A percentile compares a stretch with the other conserved stretches of the same genome.
phyloP scores from a whole-genome alignment of 2,329 filamentous ascomycete genomes.

The Nigrograna mackinnonii region DNA sequence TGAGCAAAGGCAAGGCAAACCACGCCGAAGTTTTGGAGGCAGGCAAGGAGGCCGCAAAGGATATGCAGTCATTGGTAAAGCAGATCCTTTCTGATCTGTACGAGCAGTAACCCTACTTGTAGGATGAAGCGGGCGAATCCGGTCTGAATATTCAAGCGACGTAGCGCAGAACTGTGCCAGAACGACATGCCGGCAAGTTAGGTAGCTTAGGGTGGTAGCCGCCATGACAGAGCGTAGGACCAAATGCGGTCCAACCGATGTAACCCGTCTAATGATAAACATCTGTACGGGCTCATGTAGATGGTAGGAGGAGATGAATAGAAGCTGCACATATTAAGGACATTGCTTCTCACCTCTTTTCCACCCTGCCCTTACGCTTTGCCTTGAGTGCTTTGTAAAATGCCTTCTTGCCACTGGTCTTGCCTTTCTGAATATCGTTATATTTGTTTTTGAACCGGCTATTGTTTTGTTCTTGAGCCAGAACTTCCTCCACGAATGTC shows the following conservation, averaged over 20 bases:
- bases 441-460: slow-evolving; percentile 87
- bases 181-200: too few relatives aligned
- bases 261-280: too few relatives aligned
- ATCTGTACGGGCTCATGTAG: too few relatives aligned
- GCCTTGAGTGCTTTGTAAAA: slow-evolving; percentile 81
- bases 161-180: too few relatives aligned
- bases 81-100: slow-evolving; percentile 44
- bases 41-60: slow-evolving; percentile 61
- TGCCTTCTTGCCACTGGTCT: slow-evolving; percentile 85
- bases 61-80: slow-evolving; percentile 61
- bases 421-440: slow-evolving; percentile 77
- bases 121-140: too few relatives aligned
- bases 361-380: slow-evolving; percentile 50
- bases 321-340: too few relatives aligned
- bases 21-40: slow-evolving; percentile 69
- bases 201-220: too few relatives aligned
- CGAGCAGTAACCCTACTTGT: neutral
- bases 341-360: slow-evolving; percentile 32
- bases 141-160: too few relatives aligned
- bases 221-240: too few relatives aligned
- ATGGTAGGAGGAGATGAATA: too few relatives aligned
- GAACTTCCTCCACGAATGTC: slow-evolving; percentile 83
- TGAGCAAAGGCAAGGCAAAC: slow-evolving; percentile 64
- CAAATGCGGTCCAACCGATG: too few relatives aligned
- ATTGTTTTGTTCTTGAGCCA: slow-evolving; percentile 67